Conservation (phyloP, 2,329 filamentous ascomycete species). For the Paracamarosporium sp. region DNA sequence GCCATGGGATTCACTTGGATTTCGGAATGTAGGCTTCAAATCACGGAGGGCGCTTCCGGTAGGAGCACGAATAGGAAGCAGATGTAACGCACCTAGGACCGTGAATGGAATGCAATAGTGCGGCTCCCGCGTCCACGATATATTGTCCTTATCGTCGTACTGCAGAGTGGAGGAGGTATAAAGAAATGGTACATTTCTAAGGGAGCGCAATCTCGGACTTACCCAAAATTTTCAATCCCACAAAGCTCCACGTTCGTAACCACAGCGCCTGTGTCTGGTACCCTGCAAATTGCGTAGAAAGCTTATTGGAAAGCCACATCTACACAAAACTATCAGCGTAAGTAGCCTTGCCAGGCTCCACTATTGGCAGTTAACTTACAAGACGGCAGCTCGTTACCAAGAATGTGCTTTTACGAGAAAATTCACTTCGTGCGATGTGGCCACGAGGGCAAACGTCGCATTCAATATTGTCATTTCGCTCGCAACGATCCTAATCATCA, state of each 20-base stretch:
- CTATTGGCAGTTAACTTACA: not conserved
- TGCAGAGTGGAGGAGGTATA: slow-evolving; percentile 14
- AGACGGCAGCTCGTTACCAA: not conserved
- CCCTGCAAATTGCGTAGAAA: slow-evolving; percentile 1
- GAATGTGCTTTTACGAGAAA: slow-evolving; percentile 75
- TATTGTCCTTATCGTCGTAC: not conserved
- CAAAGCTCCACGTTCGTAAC: not conserved
- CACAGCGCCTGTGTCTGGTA: not conserved
- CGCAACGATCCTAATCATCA: slow-evolving; percentile 74
- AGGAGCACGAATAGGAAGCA: not conserved
- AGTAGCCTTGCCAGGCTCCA: not conserved
- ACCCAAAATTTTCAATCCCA: slow-evolving; percentile 8
- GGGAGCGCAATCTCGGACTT: slow-evolving; percentile 11
- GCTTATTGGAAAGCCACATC: not conserved
- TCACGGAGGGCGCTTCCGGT: not conserved
- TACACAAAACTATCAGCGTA: not conserved
- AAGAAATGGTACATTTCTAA: slow-evolving; percentile 7
- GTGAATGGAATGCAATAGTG: not conserved
- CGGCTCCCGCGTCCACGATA: not conserved
- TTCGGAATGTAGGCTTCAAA: not conserved
- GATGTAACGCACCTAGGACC: not conserved
- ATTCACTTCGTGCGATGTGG: slow-evolving; percentile 68
- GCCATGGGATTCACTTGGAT: too few relatives aligned
- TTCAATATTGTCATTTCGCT: slow-evolving; percentile 76
- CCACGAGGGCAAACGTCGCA: slow-evolving; percentile 65